Evolutionary conservation across 129 eudicot genomes (phyloP), one percentile per base, ranked within the genome.

Genomic region (Flaveria ramosissima): DNA sequence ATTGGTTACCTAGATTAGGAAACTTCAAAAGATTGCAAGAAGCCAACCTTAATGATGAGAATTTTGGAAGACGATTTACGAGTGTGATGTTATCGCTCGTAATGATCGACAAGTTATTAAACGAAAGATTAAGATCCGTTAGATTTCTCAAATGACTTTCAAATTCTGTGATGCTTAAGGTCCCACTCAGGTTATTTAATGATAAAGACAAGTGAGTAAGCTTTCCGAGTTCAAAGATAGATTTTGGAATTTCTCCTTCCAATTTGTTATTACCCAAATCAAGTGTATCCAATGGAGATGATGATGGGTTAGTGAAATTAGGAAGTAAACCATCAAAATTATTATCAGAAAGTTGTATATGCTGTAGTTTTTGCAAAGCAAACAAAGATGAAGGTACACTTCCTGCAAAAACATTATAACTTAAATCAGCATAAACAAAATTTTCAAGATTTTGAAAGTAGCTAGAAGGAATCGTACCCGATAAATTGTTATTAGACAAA

Each of bases 351-450:
- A 91, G 91, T 39, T 1, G 68, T 16, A 88, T 78, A 20, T 79
- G 62, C 73, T 59, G 75, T 70, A 91, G 12, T 7, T 61, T 69
- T 20, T 76, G 88, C 50, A 91, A 83, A 42, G 77, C 13, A 78
- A 86, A 88, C 68, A 90, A 72, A 68, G 93, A 88, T n/a, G 76
- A 61, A 12, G 97, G 97, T 66, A 91, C 77, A 30, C 70, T 83
- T 16, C 92, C 93, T 1, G 1, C 71, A 24, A 91, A 77, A 15
- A 53, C 17, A 51, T 91, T 91, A 70, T 19, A 78, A 9, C 84
- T 76, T 71, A 91, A 71, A 66, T 84, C 75, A 26, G 88, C 43
- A 0, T 4, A 24, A 2, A 36, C 61, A 73, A 91, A 93, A 74
- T 57, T 56, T 13, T 21, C 20, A 30, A 86, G 89, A 59, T 87